phyloP scores from a whole-genome alignment of 352 stramenopile species.

The Phytophthora chlamydospora region DNA sequence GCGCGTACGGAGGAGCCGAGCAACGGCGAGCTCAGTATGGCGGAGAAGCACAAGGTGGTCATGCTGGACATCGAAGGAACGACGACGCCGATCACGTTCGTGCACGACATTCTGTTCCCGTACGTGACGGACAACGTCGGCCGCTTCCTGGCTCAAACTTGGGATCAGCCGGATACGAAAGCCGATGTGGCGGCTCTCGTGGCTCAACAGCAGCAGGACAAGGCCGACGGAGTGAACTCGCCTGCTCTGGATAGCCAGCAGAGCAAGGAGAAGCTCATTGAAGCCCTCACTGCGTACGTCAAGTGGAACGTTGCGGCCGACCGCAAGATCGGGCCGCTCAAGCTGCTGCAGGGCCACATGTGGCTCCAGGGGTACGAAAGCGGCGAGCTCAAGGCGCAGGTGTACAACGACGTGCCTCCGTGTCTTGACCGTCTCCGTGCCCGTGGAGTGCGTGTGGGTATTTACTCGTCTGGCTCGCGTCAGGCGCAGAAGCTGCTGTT shows the following conservation, averaged over 20 bases:
- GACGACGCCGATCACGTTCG: conserved; percentile 96
- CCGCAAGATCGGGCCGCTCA: conserved; percentile 89
- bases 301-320: conserved; percentile 77
- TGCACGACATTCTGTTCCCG: conserved; percentile 95
- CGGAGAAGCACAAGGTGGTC: conserved; percentile 90
- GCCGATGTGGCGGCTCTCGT: conserved; percentile 53
- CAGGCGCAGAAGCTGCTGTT: conserved; percentile 90
- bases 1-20: conserved; percentile 29
- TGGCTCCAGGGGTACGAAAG: conserved; percentile 88
- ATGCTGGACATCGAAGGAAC: conserved; percentile 97
- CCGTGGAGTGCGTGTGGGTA: conserved; percentile 83
- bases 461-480: conserved; percentile 94
- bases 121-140: conserved; percentile 79
- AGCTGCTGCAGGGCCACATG: conserved; percentile 92
- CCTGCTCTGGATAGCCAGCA: conserved; percentile 25
- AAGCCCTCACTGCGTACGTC: conserved; percentile 56
- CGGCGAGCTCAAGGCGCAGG: conserved; percentile 86
- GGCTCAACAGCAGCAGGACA: conserved; percentile 52
- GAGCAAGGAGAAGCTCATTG: conserved; percentile 37
- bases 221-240: conserved; percentile 37
- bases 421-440: conserved; percentile 84
- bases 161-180: conserved; percentile 52
- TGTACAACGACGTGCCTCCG: conserved; percentile 92
- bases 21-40: conserved; percentile 42
- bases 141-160: conserved; percentile 66